Conservation (phyloP, 352 stramenopile genomes). For the Plasmopara muralis region DNA sequence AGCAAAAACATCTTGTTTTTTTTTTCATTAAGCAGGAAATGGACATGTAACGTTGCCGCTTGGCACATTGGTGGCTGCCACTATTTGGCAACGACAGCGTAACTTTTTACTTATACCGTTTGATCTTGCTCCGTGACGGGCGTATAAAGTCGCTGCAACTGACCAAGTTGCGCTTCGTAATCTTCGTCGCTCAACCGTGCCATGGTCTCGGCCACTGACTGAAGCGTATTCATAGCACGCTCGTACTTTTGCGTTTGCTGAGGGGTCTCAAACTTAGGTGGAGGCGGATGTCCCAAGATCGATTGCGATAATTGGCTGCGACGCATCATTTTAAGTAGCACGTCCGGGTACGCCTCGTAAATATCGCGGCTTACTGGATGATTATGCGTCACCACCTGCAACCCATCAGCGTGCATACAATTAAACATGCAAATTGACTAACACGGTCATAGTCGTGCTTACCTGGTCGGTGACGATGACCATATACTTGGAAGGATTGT, state of each 20-base stretch:
- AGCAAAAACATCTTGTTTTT: neutral
- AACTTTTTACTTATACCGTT: slow-evolving; percentile 41
- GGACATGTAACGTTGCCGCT: slow-evolving; percentile 12
- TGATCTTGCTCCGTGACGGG: slow-evolving; percentile 41
- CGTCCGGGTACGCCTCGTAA: slow-evolving; percentile 80
- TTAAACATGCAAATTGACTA: neutral
- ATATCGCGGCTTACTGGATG: slow-evolving; percentile 80
- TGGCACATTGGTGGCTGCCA: no score
- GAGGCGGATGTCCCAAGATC: slow-evolving; percentile 55
- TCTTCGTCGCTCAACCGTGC: slow-evolving; percentile 61
- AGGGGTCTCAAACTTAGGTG: slow-evolving; percentile 69
- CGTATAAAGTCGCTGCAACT: slow-evolving; percentile 75
- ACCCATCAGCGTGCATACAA: neutral
- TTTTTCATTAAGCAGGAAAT: slow-evolving; percentile 5
- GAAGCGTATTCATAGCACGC: slow-evolving; percentile 51
- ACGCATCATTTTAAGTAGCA: slow-evolving; percentile 80
- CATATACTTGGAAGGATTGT: slow-evolving; percentile 82
- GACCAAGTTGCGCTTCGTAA: slow-evolving; percentile 64
- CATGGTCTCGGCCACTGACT: slow-evolving; percentile 70
- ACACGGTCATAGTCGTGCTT: neutral
- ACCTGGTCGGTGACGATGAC: slow-evolving; percentile 84
- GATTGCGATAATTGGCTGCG: slow-evolving; percentile 61
- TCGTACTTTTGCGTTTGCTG: slow-evolving; percentile 78
- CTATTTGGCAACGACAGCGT: neutral
- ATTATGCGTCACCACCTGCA: slow-evolving; percentile 78